phyloP scores from a whole-genome alignment of 2,329 filamentous ascomycete genomes.

The Sporothrix inflata region DNA sequence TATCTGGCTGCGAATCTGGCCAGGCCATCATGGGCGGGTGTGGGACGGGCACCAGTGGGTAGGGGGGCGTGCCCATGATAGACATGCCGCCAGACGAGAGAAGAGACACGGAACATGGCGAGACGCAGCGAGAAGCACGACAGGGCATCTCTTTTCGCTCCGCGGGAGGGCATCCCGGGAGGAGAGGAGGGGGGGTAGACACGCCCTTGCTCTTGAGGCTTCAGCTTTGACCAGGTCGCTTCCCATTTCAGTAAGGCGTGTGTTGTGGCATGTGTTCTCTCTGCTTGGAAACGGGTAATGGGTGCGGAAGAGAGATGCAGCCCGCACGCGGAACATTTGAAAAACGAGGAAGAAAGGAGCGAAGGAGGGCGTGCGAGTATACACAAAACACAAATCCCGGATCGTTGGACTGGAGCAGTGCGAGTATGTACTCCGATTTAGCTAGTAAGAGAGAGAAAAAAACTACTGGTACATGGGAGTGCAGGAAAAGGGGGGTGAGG shows the following conservation, averaged over 20 bases:
- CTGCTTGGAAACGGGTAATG: neutral
- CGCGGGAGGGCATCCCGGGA: neutral
- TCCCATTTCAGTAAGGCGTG: slow-evolving; percentile 9
- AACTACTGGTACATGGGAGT: neutral
- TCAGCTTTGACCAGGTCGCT: slow-evolving; percentile 15
- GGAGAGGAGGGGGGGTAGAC: neutral
- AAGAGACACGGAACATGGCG: neutral
- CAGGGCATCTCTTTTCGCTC: neutral
- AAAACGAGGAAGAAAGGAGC: neutral
- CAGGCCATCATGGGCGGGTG: neutral
- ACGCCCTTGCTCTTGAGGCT: slow-evolving; percentile 5
- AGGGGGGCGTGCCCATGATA: neutral
- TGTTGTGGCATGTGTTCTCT: neutral
- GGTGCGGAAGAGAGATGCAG: neutral
- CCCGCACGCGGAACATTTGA: neutral
- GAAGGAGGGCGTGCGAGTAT: neutral
- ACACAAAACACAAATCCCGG: neutral
- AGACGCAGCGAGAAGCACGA: neutral
- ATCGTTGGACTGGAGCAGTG: neutral
- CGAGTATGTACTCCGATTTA: neutral
- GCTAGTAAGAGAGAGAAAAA: neutral
- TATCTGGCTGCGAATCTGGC: neutral
- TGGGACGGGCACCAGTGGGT: neutral
- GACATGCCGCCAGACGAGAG: neutral
- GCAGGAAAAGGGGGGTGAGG: neutral